Evolutionary conservation across 345 rosid genomes (phyloP).

Genomic region (Sonneratia alba): DNA sequence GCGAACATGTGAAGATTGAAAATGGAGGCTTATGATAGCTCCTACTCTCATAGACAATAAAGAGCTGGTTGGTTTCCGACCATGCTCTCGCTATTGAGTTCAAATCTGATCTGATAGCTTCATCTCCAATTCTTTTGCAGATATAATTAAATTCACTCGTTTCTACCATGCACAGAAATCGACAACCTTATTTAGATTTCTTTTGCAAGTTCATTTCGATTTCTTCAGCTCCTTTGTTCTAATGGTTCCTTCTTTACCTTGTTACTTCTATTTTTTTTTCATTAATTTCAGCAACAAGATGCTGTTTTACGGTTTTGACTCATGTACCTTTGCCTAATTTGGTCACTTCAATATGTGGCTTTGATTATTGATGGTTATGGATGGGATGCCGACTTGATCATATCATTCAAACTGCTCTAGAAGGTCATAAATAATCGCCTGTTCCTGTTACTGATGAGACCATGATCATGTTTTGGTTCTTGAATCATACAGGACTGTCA

Average conservation of each 20-base stretch:
- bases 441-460: too few relatives aligned
- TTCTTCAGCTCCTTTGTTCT: not conserved
- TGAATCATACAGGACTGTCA: slow-evolving; percentile 24
- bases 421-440: too few relatives aligned
- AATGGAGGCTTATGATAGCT: too few relatives aligned
- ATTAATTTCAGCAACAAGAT: not conserved
- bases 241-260: not conserved
- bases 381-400: not conserved
- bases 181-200: too few relatives aligned
- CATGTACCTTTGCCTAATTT: not conserved
- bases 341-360: not conserved
- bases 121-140: not conserved
- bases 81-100: not conserved
- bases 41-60: too few relatives aligned
- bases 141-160: not conserved
- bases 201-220: not conserved
- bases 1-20: too few relatives aligned
- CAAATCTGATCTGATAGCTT: not conserved
- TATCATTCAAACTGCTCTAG: not conserved
- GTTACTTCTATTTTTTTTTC: not conserved
- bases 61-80: too few relatives aligned
- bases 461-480: too few relatives aligned
- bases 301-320: not conserved
- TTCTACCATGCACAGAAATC: not conserved
- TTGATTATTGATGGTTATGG: not conserved